A percentile compares a stretch with the other conserved stretches of the same genome.
These are phyloP conservation scores for Corylus heterophylla DNA, from an alignment of 306 rosid species.

Conservation along the genomic window DNA sequence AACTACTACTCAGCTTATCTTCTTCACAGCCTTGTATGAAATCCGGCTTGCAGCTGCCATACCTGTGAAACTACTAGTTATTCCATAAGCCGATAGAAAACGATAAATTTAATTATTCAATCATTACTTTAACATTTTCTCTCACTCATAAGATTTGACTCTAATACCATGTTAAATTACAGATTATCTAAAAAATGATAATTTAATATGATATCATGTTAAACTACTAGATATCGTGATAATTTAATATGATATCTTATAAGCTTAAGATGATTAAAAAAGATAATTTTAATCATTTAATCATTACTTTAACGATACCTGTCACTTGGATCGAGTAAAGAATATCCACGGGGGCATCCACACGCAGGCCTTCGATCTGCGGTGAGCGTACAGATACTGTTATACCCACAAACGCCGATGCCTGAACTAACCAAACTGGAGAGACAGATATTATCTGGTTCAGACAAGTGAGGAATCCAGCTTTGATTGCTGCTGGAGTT, in stretches of 20 bases:
- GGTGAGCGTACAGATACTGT: slow-evolving; percentile 41
- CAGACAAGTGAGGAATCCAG: slow-evolving; percentile 14
- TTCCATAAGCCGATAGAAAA: too few relatives aligned
- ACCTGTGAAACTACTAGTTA: background rate
- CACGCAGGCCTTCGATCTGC: slow-evolving; percentile 35
- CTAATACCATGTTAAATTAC: too few relatives aligned
- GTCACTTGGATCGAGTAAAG: slow-evolving; percentile 35
- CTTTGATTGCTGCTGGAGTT: slow-evolving; percentile 2
- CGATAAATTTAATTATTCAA: too few relatives aligned
- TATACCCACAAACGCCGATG: slow-evolving; percentile 47
- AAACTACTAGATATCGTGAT: too few relatives aligned
- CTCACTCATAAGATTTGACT: too few relatives aligned
- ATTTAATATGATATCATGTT: too few relatives aligned
- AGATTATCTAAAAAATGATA: too few relatives aligned
- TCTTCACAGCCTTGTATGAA: slow-evolving; percentile 37
- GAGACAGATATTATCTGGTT: slow-evolving; percentile 35
- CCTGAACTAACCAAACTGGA: background rate
- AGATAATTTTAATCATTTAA: too few relatives aligned
- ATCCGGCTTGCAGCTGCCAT: slow-evolving; percentile 43
- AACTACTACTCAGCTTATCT: slow-evolving; percentile 26
- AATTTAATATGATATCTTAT: too few relatives aligned
- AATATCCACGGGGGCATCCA: slow-evolving; percentile 42
- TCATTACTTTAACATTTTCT: too few relatives aligned
- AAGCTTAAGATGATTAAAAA: too few relatives aligned
- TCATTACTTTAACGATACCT: background rate